Evolutionary conservation across 169 alveolate genomes (phyloP).

Genomic region (Cryptosporidium tyzzeri): DNA sequence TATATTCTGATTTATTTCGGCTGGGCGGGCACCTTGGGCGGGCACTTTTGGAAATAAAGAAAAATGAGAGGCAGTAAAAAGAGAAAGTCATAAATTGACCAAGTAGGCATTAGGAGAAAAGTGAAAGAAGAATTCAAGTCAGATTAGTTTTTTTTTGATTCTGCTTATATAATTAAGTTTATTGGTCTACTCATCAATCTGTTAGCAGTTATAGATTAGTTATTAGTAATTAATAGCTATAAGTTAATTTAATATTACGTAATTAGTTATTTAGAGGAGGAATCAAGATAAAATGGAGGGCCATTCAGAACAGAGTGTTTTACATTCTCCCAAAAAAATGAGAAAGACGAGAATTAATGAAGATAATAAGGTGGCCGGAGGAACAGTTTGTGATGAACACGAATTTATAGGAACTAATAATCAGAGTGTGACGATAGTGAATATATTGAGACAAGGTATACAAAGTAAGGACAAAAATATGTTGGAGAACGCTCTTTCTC

Average conservation of each 20-base stretch:
- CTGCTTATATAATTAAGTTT: background rate
- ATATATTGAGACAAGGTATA: constrained; percentile 43
- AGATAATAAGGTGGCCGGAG: background rate
- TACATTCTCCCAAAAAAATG: background rate
- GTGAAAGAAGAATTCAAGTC: background rate
- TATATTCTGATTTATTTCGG: too few relatives aligned
- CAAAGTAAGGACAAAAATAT: constrained; percentile 60
- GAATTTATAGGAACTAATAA: background rate
- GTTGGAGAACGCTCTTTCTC: constrained; percentile 53
- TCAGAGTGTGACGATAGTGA: constrained; percentile 37
- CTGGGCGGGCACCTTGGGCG: background rate
- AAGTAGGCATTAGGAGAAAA: background rate
- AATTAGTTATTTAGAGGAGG: background rate
- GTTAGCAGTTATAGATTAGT: background rate
- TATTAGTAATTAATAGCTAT: background rate
- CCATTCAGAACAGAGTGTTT: background rate
- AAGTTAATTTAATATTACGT: background rate
- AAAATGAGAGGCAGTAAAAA: background rate
- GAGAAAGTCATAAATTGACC: constrained; percentile 4
- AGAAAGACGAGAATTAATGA: background rate
- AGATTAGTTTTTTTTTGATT: background rate
- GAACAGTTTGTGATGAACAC: background rate
- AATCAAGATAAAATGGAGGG: constrained; percentile 4
- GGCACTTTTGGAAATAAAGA: background rate
- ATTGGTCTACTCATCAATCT: background rate